Evolutionary conservation across 2,329 filamentous ascomycete genomes (phyloP), one percentile per base, ranked within the genome.

Genomic region (Penicillium sp.): DNA sequence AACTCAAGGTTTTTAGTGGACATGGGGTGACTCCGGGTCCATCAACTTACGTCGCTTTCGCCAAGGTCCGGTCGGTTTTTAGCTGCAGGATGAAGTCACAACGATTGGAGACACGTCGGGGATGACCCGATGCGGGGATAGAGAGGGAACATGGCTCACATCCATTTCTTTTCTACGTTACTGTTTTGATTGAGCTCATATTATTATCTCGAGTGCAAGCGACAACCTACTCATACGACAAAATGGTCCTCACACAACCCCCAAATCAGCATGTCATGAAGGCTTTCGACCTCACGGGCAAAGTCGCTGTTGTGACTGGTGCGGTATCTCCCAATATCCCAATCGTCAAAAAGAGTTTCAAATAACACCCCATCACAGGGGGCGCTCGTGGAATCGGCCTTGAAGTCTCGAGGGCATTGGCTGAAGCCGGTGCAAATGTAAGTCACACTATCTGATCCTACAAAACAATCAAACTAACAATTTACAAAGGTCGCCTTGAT

Each of bases 341-440:
- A 31, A 13, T 25, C 13, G 9, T 4, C 5, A 13, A 10, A 9
- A 13, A n/a, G 2, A 1, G 4, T 12, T 2, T 27, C 6, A 8
- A 7, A 9, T 57, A 27, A 57, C 25, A 35, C 4, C 4, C 1
- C 17, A 0, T 15, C 27, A 19, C 57, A 61, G 73, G 73, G 8
- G 73, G 68, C 19, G 70, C 68, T 5, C 68, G 70, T 19, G 74
- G 74, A 17, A 77, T 77, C 19, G 74, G 73, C 1, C 66, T 75
- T 8, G 75, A 74, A 39, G 74, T 79, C n/a, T 72, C 75, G 4
- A 67, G 69, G 36, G 75, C 68, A n/a, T 66, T 74, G 19, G 75
- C 75, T 6, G 69, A 75, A 61, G 73, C 75, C 17, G 77, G 77
- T 10, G 75, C 76, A 5, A 66, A 74, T 45, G 69, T 77, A 50